Conservation (phyloP, 768 basidiomycete species). For the Rhizopogon vesiculosus region DNA sequence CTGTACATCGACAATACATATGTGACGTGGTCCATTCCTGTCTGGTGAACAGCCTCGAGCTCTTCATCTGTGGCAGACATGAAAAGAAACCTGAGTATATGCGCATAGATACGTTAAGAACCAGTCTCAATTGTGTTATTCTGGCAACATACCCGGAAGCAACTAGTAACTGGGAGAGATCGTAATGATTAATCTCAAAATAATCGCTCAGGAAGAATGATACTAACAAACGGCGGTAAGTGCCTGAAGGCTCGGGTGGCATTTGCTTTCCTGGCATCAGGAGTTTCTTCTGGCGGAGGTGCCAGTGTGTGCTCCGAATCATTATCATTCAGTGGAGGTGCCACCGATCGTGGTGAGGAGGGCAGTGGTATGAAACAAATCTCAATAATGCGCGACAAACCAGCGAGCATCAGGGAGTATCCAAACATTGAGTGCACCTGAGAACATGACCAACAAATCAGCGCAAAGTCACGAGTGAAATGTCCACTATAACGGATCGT, state of each 20-base stretch:
- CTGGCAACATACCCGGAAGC: constrained; percentile 54
- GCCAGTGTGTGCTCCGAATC: constrained; percentile 67
- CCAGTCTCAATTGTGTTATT: background rate
- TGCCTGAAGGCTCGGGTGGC: constrained; percentile 71
- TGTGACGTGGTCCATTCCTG: constrained; percentile 87
- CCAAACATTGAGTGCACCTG: constrained; percentile 85
- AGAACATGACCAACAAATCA: background rate
- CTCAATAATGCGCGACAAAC: constrained; percentile 74
- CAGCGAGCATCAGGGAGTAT: constrained; percentile 81
- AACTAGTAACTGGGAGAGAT: constrained; percentile 51
- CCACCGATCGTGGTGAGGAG: constrained; percentile 17
- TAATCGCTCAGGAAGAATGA: background rate
- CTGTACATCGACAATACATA: constrained; percentile 84
- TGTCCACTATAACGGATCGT: too few relatives aligned
- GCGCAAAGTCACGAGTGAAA: background rate
- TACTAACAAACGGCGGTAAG: constrained; percentile 81
- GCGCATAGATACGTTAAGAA: background rate
- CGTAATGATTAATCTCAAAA: constrained; percentile 3
- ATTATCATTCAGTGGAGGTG: constrained; percentile 37
- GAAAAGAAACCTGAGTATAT: constrained; percentile 61
- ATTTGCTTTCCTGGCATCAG: constrained; percentile 20
- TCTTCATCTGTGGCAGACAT: constrained; percentile 96
- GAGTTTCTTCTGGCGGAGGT: constrained; percentile 22
- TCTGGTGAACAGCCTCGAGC: constrained; percentile 59
- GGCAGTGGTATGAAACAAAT: constrained; percentile 66